These are phyloP conservation scores for Penicillium sp. DNA, from an alignment of 2,329 filamentous ascomycete species.

Conservation along the genomic window DNA sequence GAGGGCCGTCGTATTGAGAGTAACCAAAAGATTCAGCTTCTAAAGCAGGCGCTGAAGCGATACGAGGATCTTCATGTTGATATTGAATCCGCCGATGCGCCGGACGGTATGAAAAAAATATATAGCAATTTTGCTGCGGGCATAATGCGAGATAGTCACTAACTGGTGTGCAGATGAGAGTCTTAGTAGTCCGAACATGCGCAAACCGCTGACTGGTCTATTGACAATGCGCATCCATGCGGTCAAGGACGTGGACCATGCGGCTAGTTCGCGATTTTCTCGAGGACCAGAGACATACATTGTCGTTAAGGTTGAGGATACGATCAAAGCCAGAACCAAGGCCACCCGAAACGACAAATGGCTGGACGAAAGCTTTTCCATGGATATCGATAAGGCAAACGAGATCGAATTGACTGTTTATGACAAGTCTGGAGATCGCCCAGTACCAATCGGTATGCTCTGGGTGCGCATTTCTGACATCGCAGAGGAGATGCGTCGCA, in stretches of 20 bases:
- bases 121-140: too few species aligned
- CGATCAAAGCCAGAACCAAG: slow-evolving; percentile 77
- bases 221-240: slow-evolving; percentile 76
- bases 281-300: slow-evolving; percentile 91
- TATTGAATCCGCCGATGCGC: slow-evolving; percentile 66
- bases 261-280: slow-evolving; percentile 70
- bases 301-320: slow-evolving; percentile 92
- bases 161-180: slow-evolving; percentile 65
- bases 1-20: slow-evolving; percentile 84
- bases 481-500: slow-evolving; percentile 90
- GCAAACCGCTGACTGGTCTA: slow-evolving; percentile 89
- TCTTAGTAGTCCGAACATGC: slow-evolving; percentile 85
- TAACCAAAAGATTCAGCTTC: slow-evolving; percentile 90
- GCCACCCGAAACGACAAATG: slow-evolving; percentile 78
- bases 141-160: slow-evolving; percentile 16
- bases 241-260: slow-evolving; percentile 91
- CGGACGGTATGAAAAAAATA: slow-evolving; percentile 60
- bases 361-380: slow-evolving; percentile 81
- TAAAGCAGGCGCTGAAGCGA: slow-evolving; percentile 91
- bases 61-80: slow-evolving; percentile 97
- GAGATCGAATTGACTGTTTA: slow-evolving; percentile 97
- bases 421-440: slow-evolving; percentile 83
- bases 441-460: slow-evolving; percentile 84
- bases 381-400: slow-evolving; percentile 96
- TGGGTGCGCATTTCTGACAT: slow-evolving; percentile 97